Evolutionary conservation across 495 filamentous ascomycete genomes (phyloP).

Genomic region (Penicillium desertorum): DNA sequence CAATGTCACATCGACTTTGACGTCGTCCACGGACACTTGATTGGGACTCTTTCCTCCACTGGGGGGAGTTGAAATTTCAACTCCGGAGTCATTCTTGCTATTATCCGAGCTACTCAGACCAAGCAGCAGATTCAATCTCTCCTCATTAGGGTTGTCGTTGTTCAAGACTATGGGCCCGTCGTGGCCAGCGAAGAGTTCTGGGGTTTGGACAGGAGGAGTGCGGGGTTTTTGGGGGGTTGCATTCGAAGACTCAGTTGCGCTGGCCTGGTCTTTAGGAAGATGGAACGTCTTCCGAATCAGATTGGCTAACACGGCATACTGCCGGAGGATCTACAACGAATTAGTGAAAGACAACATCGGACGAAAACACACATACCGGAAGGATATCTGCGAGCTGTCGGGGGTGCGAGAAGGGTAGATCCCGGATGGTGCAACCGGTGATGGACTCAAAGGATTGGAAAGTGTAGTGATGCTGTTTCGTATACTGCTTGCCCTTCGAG

Average conservation of each 20-base stretch:
- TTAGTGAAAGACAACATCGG: constrained; percentile 10
- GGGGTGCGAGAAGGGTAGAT: constrained; percentile 84
- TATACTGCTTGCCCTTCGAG: constrained; percentile 38
- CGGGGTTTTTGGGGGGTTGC: not conserved
- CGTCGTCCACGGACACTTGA: constrained; percentile 22
- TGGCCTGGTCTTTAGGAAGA: constrained; percentile 19
- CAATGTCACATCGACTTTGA: constrained; percentile 47
- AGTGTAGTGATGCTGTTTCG: constrained; percentile 61
- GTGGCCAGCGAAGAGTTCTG: constrained; percentile 11
- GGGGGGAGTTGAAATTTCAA: not conserved
- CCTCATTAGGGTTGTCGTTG: constrained; percentile 44
- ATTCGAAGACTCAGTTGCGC: constrained; percentile 3
- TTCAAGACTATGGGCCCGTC: constrained; percentile 33
- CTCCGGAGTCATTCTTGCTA: constrained; percentile 1
- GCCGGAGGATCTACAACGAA: constrained; percentile 54
- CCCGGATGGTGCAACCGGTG: constrained; percentile 63
- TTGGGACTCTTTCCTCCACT: constrained; percentile 3
- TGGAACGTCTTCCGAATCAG: constrained; percentile 63
- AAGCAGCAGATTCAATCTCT: constrained; percentile 35
- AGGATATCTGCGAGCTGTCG: constrained; percentile 77
- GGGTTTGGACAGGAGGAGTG: not conserved
- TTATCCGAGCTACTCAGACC: constrained; percentile 7
- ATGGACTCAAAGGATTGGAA: constrained; percentile 71
- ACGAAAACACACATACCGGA: constrained; percentile 45
- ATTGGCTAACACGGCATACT: constrained; percentile 68